Conservation (phyloP, 1,284 basidiomycete species). For the Sanghuangporus baumii region DNA sequence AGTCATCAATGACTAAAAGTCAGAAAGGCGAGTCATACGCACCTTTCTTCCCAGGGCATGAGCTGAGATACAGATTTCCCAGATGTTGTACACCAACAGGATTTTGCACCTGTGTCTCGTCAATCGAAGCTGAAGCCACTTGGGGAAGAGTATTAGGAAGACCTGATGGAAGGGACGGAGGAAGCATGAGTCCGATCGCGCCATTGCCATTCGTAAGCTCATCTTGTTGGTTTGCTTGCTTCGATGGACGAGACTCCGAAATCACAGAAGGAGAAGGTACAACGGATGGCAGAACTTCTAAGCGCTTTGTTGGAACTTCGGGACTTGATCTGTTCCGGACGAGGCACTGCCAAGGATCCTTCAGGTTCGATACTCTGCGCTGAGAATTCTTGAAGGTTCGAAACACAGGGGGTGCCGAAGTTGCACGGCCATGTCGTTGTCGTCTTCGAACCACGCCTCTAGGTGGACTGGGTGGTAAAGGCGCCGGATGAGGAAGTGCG, state of each 20-base stretch:
- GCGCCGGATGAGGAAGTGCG: neutral
- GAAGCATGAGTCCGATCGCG: slow-evolving; percentile 7
- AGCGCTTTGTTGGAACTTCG: neutral
- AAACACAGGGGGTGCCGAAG: slow-evolving; percentile 21
- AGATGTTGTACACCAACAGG: slow-evolving; percentile 32
- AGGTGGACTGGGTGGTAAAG: slow-evolving; percentile 5
- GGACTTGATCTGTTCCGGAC: slow-evolving; percentile 7
- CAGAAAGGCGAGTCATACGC: slow-evolving; percentile 10
- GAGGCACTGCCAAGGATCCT: slow-evolving; percentile 4
- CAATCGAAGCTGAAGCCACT: neutral
- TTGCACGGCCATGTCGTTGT: slow-evolving; percentile 19
- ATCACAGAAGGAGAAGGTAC: neutral
- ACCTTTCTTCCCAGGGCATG: slow-evolving; percentile 96
- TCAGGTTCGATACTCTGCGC: neutral
- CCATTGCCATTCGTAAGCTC: neutral
- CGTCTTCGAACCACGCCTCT: slow-evolving; percentile 9
- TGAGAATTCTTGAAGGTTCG: slow-evolving; percentile 7
- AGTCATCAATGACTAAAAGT: neutral
- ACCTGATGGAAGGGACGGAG: neutral
- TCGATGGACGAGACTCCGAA: neutral
- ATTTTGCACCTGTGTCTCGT: slow-evolving; percentile 2
- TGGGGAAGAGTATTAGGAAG: neutral
- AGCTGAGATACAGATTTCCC: slow-evolving; percentile 89
- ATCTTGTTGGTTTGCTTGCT: neutral
- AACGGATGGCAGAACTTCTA: neutral